Percentiles rank a stretch among this genome's conserved stretches.
These are phyloP conservation scores for Lactarius indigo DNA, from an alignment of 768 basidiomycete species.

Conservation along the genomic window DNA sequence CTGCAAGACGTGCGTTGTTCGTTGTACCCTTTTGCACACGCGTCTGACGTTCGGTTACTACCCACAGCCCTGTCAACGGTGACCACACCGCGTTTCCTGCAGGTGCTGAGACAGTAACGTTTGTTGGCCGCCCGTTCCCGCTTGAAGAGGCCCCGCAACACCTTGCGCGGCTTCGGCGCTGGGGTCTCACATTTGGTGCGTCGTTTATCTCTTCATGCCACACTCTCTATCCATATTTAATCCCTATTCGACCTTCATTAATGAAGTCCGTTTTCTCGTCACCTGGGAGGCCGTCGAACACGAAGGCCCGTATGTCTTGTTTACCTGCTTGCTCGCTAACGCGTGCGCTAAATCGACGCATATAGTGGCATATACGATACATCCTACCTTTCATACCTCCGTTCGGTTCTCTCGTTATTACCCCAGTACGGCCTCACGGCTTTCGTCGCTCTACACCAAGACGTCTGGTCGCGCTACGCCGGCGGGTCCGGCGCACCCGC, in stretches of 20 bases:
- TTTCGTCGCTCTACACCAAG: slow-evolving; percentile 85
- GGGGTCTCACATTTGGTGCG: slow-evolving; percentile 86
- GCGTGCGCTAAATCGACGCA: neutral
- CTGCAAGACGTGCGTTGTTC: slow-evolving; percentile 65
- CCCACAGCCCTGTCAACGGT: slow-evolving; percentile 60
- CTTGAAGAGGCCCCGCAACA: slow-evolving; percentile 85
- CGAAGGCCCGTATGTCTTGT: slow-evolving; percentile 71
- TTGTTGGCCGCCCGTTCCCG: slow-evolving; percentile 89
- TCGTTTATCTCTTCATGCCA: slow-evolving; percentile 17
- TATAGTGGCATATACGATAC: slow-evolving; percentile 77
- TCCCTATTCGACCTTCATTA: neutral
- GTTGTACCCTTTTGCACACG: slow-evolving; percentile 1
- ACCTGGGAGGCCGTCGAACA: slow-evolving; percentile 99
- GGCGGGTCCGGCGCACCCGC: slow-evolving; percentile 96
- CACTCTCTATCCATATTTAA: neutral
- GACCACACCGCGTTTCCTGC: slow-evolving; percentile 66
- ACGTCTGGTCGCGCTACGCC: slow-evolving; percentile 93
- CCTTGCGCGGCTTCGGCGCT: slow-evolving; percentile 72
- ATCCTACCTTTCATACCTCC: slow-evolving; percentile 79
- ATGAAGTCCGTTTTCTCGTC: slow-evolving; percentile 80
- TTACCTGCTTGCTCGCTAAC: neutral
- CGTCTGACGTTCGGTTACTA: slow-evolving; percentile 11
- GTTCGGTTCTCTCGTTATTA: slow-evolving; percentile 59
- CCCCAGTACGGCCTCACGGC: slow-evolving; percentile 70
- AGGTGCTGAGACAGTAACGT: slow-evolving; percentile 63